Conservation (phyloP, 345 rosid species). For the Viola odorata region DNA sequence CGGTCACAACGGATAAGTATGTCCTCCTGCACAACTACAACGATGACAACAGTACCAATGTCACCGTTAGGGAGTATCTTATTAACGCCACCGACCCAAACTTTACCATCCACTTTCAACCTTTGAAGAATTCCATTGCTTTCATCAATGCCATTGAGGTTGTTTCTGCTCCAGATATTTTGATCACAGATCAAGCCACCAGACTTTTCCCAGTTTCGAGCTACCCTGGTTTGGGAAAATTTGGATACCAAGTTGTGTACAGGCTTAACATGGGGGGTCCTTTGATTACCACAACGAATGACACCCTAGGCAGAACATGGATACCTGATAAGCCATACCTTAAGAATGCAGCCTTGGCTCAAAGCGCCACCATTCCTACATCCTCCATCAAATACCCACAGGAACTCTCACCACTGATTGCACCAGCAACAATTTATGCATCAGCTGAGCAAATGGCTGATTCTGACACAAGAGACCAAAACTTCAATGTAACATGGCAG, state of each 20-base stretch:
- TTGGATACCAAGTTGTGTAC: constrained; percentile 47
- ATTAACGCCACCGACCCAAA: constrained; percentile 43
- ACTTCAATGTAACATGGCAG: constrained; percentile 66
- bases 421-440: constrained; percentile 60
- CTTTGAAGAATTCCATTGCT: constrained; percentile 54
- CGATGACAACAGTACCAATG: constrained; percentile 24
- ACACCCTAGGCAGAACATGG: constrained; percentile 58
- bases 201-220: constrained; percentile 46
- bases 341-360: constrained; percentile 38
- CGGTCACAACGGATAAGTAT: constrained; percentile 48
- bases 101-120: constrained; percentile 42
- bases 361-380: constrained; percentile 27
- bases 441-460: constrained; percentile 60
- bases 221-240: constrained; percentile 38
- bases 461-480: constrained; percentile 31
- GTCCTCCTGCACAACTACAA: constrained; percentile 62
- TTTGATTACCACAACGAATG: constrained; percentile 48
- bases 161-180: constrained; percentile 60
- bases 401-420: constrained; percentile 51
- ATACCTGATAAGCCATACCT: constrained; percentile 44
- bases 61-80: constrained; percentile 55
- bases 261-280: constrained; percentile 79
- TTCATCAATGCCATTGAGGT: constrained; percentile 71
- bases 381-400: constrained; percentile 42
- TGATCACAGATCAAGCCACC: constrained; percentile 47